A percentile compares a stretch with the other conserved stretches of the same genome.
Evolutionary conservation across 23 red algal genomes (phyloP).

Genomic region (Chondrus crispus): DNA sequence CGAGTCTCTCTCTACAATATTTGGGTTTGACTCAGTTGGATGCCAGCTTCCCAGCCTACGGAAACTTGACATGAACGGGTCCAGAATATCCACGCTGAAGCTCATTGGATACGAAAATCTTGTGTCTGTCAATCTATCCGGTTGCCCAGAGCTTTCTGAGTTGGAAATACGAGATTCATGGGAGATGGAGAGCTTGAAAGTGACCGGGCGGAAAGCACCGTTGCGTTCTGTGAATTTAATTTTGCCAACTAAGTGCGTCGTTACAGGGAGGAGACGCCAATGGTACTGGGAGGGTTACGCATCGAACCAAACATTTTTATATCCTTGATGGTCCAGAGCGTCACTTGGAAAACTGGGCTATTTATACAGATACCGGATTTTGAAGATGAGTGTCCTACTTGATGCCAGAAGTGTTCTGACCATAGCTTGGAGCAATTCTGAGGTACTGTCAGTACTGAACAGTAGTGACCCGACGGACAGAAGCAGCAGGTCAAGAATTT

Average conservation of each 20-base stretch:
- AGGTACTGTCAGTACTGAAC: too few species aligned
- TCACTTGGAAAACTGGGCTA: too few species aligned
- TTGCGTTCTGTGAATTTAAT: conserved; percentile 3
- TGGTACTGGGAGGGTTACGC: conserved; percentile 28
- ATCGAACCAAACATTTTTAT: conserved; percentile 29
- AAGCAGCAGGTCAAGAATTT: too few species aligned
- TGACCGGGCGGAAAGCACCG: neutral
- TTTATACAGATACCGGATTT: too few species aligned
- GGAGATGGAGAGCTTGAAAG: neutral
- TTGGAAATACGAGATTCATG: conserved; percentile 33
- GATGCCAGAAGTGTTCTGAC: too few species aligned
- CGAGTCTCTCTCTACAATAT: neutral
- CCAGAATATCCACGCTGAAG: neutral
- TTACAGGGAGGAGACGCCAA: conserved; percentile 5
- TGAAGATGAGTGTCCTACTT: too few species aligned
- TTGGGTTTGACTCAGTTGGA: neutral
- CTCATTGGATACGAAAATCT: conserved; percentile 15
- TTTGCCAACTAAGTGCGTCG: neutral
- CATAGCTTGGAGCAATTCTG: too few species aligned
- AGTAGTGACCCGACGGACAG: too few species aligned
- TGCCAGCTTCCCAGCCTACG: neutral
- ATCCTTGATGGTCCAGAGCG: too few species aligned
- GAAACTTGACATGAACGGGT: conserved; percentile 7
- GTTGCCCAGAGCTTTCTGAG: neutral
- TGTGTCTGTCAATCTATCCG: conserved; percentile 19